Base-by-base conservation (phyloP, 2,329 filamentous ascomycete species). In the Lecanosticta acicola region DNA sequence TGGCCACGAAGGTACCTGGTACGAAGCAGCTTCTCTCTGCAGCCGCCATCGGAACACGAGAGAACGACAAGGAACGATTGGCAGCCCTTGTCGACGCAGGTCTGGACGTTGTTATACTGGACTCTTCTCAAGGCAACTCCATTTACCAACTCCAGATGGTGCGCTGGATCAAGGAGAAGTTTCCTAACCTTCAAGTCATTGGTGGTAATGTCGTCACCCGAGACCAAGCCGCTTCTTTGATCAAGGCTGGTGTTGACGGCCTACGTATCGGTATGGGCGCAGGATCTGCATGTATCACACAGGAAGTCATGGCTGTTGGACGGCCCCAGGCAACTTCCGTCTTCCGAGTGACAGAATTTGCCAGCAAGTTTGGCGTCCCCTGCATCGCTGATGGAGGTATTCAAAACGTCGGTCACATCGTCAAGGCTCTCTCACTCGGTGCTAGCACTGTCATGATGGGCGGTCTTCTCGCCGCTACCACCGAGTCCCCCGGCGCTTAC, bases 61-160 rank as follows among this genome's bases (percentile, higher is more conserved):
- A 89, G 39, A 88, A 94, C 69, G 93, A 98, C 71, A 96, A 94
- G 77, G 69, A 75, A 48, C 84, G 93, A 58, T 79, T 98, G 35
- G 75, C 85, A 70, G 85, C 87, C 69, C 82, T 98, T 38, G 90
- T 94, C 33, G 91, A 96, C 47, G 93, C 93, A 59, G 93, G 93
- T 53, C 80, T 98, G 41, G 93, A 98, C 64, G 86, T 98, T 66
- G 90, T 96, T 57, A 77, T 98, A 60, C 80, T 98, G 43, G 93
- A 98, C 76, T 93, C 86, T 72, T 94, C 87, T 65, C 93, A 98
- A 74, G 93, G 93, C 58, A 97, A 97, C 80, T 93, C 85, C 72
- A 89, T 97, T 77, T 98, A 91, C 79, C 91, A 97, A 75, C 84
- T 97, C 55, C 88, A 95, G 51, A 98, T 98, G 93, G 81, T 98